Base-by-base conservation (phyloP, 2,329 filamentous ascomycete species). In the Aureobasidium sp. region DNA sequence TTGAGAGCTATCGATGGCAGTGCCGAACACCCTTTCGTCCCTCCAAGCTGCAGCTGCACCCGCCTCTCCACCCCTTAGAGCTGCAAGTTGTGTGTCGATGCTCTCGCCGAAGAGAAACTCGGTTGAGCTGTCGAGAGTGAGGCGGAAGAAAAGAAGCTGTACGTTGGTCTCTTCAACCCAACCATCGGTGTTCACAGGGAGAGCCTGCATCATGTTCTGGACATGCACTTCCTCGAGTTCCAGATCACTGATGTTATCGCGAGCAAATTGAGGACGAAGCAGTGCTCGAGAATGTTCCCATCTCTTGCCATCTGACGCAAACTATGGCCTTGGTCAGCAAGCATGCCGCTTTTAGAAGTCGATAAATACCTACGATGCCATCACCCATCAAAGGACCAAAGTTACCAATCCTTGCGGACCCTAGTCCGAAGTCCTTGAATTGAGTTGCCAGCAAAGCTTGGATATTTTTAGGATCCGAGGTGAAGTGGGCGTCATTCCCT, bases 101-200 rank as follows among this genome's bases (percentile, higher is more conserved):
- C 67, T 75, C 61, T 78, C 72, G 63, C 77, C 76, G 66, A 79
- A 78, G 6, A 79, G 69, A 62, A 80, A 79, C 45, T 79, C 77
- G 2, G 76, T 78, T 0, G 77, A 76, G n/a, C 75, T 73, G 63
- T 80, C 78, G 60, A 80, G 74, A 1, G 78, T 79, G 11, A 79
- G 62, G n/a, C 72, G 69, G 70, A 79, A 79, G 69, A 80, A 79
- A 15, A 79, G 70, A 13, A 65, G 64, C 38, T 72, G 69, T n/a
- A 72, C 65, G 49, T 72, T 64, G 0, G 76, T 78, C 38, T 54
- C 47, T 1, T 55, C 40, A 4, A 60, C 49, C 47, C 40, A 54
- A 66, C 65, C 25, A 45, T 47, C 21, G 65, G 54, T 25, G 9
- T 31, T 31, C 0, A 65, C 61, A 0, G 68, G 69, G 57, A 73